Percentiles rank a stretch among this genome's conserved stretches.
Conservation (phyloP, 2,329 filamentous ascomycete genomes). For the Aspergillus unguis region DNA sequence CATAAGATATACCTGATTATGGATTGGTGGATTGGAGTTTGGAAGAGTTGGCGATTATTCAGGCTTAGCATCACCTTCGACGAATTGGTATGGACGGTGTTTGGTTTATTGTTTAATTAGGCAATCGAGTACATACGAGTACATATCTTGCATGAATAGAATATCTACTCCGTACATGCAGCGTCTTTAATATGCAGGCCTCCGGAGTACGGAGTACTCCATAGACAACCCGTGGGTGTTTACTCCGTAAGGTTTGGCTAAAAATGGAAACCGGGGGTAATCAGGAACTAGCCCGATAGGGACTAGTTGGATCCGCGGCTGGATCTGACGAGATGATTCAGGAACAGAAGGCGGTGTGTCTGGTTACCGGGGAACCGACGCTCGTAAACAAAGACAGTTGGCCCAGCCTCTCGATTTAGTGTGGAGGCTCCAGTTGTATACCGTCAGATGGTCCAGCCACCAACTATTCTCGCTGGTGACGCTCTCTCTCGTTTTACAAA, state of each 20-base stretch:
- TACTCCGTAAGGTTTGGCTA: background rate
- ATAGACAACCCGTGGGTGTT: too few species aligned
- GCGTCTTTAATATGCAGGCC: too few species aligned
- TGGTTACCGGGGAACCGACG: conserved; percentile 36
- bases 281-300: conserved; percentile 6
- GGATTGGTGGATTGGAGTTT: conserved; percentile 8
- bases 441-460: conserved; percentile 32
- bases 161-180: too few species aligned
- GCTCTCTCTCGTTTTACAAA: conserved; percentile 10
- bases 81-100: background rate
- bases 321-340: background rate
- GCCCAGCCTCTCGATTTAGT: conserved; percentile 40
- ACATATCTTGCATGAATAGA: too few species aligned
- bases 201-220: background rate
- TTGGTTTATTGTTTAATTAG: background rate
- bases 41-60: background rate
- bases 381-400: conserved; percentile 42
- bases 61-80: background rate
- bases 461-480: conserved; percentile 18
- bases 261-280: conserved; percentile 13
- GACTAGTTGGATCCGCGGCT: conserved; percentile 12
- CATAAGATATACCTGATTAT: background rate
- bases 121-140: too few species aligned
- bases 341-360: conserved; percentile 28
- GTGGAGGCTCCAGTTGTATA: conserved; percentile 4